Base-by-base conservation (phyloP, 495 filamentous ascomycete species). In the Penicillium waksmanii region DNA sequence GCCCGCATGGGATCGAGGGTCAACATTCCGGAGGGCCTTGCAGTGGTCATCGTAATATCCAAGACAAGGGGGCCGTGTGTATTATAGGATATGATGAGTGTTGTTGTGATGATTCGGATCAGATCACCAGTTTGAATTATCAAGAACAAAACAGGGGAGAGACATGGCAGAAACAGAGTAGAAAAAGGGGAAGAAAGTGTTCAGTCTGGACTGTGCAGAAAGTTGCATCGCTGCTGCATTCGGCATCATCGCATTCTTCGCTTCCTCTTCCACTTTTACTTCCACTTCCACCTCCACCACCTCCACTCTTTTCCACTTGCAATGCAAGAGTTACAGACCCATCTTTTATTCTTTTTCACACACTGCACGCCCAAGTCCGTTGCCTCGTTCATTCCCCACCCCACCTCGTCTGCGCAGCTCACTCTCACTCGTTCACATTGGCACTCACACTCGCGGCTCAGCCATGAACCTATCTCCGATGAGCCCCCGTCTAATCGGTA, bases 231-330 rank as follows among this genome's bases (percentile, higher is more conserved):
- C n/a, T 33, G 47, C 52, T 55, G 58, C 58, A 60, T 61, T 46
- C 58, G 53, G 58, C 23, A n/a, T 15, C 38, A 10, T 53, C 33
- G 47, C 58, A 61, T 61, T 61, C 58, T 35, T 61, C 19, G 13
- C 49, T 44, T 40, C 34, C n/a, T 25, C 38, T 23, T 17, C 21
- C 36, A 27, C 5, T 53, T 18, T 12, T 13, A n/a, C 35, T 18
- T 18, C 51, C 38, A 23, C 9, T 43, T 13, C 23, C 4, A 50
- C 15, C 36, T 50, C 42, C 15, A 23, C 23, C 4, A 50, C 15
- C 36, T 50, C 42, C 15, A 23, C 23, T 23, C 23, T 23, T 23
- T 23, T 13, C 33, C 4, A 55, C 15, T 9, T 31, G 0, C 27
- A 31, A 31, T 31, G 6, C 8, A 3, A 61, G 34, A 21, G 58